Evolutionary conservation across 139 green algal species (phyloP).

Genomic region (Penium margaritaceum): DNA sequence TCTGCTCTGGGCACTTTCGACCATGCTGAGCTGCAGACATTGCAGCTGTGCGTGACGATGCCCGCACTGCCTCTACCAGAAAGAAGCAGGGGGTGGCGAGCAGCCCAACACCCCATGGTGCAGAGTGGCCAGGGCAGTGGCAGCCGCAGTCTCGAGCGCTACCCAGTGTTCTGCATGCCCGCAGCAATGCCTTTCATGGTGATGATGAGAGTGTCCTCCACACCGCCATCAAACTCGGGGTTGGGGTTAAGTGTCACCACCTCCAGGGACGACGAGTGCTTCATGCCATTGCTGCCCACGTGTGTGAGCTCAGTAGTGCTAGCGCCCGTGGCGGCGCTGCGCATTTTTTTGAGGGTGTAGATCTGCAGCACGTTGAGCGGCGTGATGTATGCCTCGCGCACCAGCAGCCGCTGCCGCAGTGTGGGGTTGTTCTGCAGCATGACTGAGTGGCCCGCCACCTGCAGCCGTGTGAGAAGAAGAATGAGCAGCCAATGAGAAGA

Average conservation of each 20-base stretch:
- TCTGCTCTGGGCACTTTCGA: too few relatives aligned
- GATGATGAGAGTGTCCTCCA: slow-evolving; percentile 67
- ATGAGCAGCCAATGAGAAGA: too few relatives aligned
- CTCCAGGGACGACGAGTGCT: not conserved
- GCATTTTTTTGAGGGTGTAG: slow-evolving; percentile 49
- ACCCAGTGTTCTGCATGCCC: slow-evolving; percentile 97
- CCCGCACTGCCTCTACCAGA: too few relatives aligned
- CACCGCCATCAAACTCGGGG: slow-evolving; percentile 26
- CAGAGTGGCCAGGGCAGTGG: too few relatives aligned
- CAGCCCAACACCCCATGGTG: too few relatives aligned
- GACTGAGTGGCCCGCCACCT: slow-evolving; percentile 7
- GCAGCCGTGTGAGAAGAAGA: not conserved
- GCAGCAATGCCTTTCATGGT: slow-evolving; percentile 94
- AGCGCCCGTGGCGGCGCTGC: too few relatives aligned
- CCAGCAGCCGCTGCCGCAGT: slow-evolving; percentile 47
- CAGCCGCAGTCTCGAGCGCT: too few relatives aligned
- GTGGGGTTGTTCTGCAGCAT: slow-evolving; percentile 17
- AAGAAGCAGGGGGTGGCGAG: too few relatives aligned
- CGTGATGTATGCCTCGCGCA: slow-evolving; percentile 47
- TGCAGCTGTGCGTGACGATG: too few relatives aligned
- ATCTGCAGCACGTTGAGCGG: slow-evolving; percentile 51
- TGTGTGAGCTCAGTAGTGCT: too few relatives aligned
- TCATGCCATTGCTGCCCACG: too few relatives aligned
- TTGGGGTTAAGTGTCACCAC: slow-evolving; percentile 44
- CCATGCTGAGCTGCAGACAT: too few relatives aligned